phyloP scores from a whole-genome alignment of 2,329 filamentous ascomycete genomes.

The Penicillium sp. region DNA sequence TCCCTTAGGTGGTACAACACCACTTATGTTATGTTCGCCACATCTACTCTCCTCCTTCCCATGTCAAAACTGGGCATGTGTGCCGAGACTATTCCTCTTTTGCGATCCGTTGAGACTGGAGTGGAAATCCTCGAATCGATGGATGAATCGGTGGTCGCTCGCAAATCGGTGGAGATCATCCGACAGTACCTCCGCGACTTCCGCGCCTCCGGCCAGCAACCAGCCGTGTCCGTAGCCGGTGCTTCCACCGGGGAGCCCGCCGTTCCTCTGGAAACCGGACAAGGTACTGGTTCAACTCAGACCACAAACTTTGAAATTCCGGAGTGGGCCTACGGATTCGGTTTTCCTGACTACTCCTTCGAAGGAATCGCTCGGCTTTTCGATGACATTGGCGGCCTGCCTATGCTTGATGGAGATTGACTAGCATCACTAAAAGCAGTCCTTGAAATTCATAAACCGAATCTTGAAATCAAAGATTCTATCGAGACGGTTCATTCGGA shows the following conservation, averaged over 20 bases:
- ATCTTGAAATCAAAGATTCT: no score
- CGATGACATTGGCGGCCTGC: conserved; percentile 28
- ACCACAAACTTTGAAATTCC: conserved; percentile 23
- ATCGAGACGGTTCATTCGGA: no score
- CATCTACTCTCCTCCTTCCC: conserved; percentile 33
- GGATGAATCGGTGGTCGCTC: conserved; percentile 38
- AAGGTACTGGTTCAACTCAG: conserved; percentile 2
- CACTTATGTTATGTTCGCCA: conserved; percentile 39
- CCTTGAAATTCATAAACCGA: no score
- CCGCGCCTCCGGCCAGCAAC: conserved; percentile 12
- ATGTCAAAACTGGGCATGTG: conserved; percentile 28
- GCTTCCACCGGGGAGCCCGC: conserved; percentile 4
- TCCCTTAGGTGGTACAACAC: conserved; percentile 38
- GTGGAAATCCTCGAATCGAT: conserved; percentile 39
- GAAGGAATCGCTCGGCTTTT: conserved; percentile 32
- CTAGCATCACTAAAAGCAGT: background rate
- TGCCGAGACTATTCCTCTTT: conserved; percentile 23
- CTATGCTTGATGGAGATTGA: conserved; percentile 25
- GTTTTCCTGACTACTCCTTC: conserved; percentile 34
- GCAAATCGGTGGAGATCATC: conserved; percentile 35
- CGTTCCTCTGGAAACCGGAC: conserved; percentile 6
- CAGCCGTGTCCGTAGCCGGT: conserved; percentile 1
- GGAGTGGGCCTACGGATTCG: conserved; percentile 33
- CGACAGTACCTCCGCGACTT: conserved; percentile 30
- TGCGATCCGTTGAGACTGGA: conserved; percentile 32